These are phyloP conservation scores for Exobasidium rhododendri DNA, from an alignment of 1,284 basidiomycete genomes.

Conservation along the genomic window DNA sequence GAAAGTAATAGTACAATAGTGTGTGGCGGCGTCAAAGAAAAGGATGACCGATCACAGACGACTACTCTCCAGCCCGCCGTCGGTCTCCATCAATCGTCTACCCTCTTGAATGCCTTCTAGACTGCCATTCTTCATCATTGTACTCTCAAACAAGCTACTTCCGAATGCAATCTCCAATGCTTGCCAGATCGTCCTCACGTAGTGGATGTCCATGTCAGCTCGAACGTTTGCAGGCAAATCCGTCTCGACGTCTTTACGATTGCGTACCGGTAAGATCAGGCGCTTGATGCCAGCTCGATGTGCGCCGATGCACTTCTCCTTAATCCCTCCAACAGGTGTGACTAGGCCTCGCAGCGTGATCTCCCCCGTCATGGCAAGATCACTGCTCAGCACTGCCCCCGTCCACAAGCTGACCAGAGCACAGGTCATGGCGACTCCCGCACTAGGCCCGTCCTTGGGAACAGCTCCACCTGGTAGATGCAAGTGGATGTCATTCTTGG, in stretches of 20 bases:
- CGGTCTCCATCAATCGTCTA: constrained; percentile 31
- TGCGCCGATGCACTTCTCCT: constrained; percentile 50
- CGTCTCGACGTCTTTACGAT: constrained; percentile 78
- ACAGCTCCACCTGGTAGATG: constrained; percentile 81
- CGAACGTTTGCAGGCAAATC: constrained; percentile 72
- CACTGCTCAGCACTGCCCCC: constrained; percentile 60
- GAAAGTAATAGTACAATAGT: not conserved
- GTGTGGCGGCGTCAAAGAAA: not conserved
- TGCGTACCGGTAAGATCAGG: constrained; percentile 75
- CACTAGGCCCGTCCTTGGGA: constrained; percentile 81
- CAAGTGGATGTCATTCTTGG: constrained; percentile 78
- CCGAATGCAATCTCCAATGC: constrained; percentile 66
- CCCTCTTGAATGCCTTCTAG: constrained; percentile 42
- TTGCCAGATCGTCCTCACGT: constrained; percentile 73
- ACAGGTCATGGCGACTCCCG: constrained; percentile 81
- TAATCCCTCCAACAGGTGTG: constrained; percentile 51
- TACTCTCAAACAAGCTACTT: constrained; percentile 36
- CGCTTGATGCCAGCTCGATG: constrained; percentile 75
- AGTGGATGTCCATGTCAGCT: constrained; percentile 72
- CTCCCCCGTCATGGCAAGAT: constrained; percentile 53
- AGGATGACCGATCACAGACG: not conserved
- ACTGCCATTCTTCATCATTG: constrained; percentile 28
- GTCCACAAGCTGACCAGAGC: constrained; percentile 79
- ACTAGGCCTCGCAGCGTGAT: constrained; percentile 49
- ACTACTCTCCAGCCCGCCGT: not conserved